Evolutionary conservation across 805 yeast species (phyloP).

Genomic region (Huiozyma naganishii): DNA sequence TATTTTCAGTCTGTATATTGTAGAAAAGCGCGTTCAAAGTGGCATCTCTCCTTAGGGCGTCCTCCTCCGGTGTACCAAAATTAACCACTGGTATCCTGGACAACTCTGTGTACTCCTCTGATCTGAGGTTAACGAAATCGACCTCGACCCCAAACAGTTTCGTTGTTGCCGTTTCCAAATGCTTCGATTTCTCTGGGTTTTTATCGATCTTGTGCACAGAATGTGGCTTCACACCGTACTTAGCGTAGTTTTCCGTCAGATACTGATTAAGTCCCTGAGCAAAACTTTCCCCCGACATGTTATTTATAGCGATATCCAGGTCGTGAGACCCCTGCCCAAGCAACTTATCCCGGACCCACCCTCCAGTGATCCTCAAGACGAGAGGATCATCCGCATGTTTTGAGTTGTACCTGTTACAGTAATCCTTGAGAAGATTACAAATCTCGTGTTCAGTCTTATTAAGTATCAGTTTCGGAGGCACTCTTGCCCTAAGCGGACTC

Average conservation of each 20-base stretch:
- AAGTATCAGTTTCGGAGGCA: conserved; percentile 1
- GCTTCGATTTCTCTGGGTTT: conserved; percentile 94
- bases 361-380: conserved; percentile 74
- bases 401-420: conserved; percentile 18
- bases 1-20: conserved; percentile 52
- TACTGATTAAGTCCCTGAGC: conserved; percentile 55
- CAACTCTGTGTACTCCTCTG: conserved; percentile 72
- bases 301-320: conserved; percentile 83
- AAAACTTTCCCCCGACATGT: conserved; percentile 75
- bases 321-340: conserved; percentile 75
- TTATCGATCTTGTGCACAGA: conserved; percentile 72
- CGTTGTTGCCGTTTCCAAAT: conserved; percentile 92
- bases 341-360: conserved; percentile 95
- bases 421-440: conserved; percentile 23
- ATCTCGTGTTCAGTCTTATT: conserved; percentile 18
- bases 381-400: neutral
- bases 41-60: conserved; percentile 89
- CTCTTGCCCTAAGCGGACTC: neutral
- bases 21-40: conserved; percentile 88
- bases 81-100: conserved; percentile 78
- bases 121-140: conserved; percentile 86
- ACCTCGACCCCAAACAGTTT: conserved; percentile 73
- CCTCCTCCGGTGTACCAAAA: conserved; percentile 86
- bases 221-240: conserved; percentile 26
- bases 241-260: conserved; percentile 25